Percentiles rank a stretch among this genome's conserved stretches.
Conservation (phyloP, 257 asterid species). For the Paraleonurus japonicus region DNA sequence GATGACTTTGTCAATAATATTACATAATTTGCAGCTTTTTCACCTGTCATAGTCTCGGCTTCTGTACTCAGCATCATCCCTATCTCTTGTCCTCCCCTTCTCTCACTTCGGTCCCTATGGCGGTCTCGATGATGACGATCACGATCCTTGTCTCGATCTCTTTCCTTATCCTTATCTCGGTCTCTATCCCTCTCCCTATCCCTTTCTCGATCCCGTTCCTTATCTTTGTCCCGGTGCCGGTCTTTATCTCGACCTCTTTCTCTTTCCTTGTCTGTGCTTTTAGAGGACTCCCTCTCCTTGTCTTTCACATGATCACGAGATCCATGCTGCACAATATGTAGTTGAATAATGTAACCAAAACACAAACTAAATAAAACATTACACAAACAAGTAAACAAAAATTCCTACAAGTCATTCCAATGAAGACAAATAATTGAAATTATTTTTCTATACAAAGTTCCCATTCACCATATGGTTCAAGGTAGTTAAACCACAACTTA, state of each 20-base stretch:
- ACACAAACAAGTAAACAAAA: not conserved
- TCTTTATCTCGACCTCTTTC: slow-evolving; percentile 43
- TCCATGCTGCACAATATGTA: slow-evolving; percentile 40
- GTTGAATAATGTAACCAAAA: slow-evolving; percentile 5
- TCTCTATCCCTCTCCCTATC: slow-evolving; percentile 32
- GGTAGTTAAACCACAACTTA: not conserved
- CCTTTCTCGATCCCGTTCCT: slow-evolving; percentile 32
- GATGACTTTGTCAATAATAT: not conserved
- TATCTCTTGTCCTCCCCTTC: slow-evolving; percentile 74
- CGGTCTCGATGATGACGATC: slow-evolving; percentile 70
- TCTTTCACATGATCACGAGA: slow-evolving; percentile 50
- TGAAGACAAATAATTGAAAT: not conserved
- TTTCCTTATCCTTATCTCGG: slow-evolving; percentile 42
- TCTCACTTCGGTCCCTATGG: slow-evolving; percentile 67
- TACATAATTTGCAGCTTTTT: slow-evolving; percentile 16
- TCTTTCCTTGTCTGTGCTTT: slow-evolving; percentile 52
- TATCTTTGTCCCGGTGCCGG: slow-evolving; percentile 44
- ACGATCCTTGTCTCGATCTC: slow-evolving; percentile 55
- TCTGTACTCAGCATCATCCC: slow-evolving; percentile 62
- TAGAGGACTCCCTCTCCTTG: slow-evolving; percentile 44
- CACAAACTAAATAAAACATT: not conserved
- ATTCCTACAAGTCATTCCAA: not conserved
- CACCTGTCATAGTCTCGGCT: slow-evolving; percentile 78
- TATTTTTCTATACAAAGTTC: not conserved
- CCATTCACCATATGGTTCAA: not conserved